Evolutionary conservation across 306 rosid genomes (phyloP).

Genomic region (Castanopsis chinensis): DNA sequence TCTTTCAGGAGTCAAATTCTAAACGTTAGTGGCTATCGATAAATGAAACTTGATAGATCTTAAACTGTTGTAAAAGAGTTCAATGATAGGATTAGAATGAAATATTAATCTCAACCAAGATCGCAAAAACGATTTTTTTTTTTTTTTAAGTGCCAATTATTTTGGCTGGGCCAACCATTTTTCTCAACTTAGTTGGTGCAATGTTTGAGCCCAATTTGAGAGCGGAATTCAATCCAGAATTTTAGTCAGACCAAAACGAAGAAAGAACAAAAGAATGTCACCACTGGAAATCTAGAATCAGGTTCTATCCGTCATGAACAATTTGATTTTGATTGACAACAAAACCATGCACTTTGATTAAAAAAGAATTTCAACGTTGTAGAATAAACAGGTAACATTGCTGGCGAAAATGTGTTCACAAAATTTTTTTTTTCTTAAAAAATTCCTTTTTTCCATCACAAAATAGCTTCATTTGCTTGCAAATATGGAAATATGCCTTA

Average conservation of each 20-base stretch:
- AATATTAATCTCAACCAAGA: background rate
- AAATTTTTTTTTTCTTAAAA: no score
- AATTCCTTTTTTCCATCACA: no score
- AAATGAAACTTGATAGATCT: background rate
- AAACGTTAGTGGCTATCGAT: no score
- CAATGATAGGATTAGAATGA: background rate
- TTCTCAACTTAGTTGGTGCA: background rate
- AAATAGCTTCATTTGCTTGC: constrained; percentile 1
- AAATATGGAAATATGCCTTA: constrained; percentile 28
- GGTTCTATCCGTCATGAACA: constrained; percentile 8
- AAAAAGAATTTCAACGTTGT: background rate
- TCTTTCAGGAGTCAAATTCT: no score
- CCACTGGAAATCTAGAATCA: constrained; percentile 21
- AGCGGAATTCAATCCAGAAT: background rate
- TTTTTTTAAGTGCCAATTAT: background rate
- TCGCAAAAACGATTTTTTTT: background rate
- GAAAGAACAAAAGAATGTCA: background rate
- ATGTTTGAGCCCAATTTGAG: background rate
- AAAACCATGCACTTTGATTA: constrained; percentile 7
- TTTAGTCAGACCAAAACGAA: no score
- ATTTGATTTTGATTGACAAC: no score
- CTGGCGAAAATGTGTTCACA: constrained; percentile 34
- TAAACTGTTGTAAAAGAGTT: background rate
- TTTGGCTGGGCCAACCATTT: background rate
- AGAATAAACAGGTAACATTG: constrained; percentile 16